Percentiles rank a stretch among this genome's conserved stretches.
Evolutionary conservation across 1,139 yeast species (phyloP).

Genomic region (Suhomyces bokatorum): DNA sequence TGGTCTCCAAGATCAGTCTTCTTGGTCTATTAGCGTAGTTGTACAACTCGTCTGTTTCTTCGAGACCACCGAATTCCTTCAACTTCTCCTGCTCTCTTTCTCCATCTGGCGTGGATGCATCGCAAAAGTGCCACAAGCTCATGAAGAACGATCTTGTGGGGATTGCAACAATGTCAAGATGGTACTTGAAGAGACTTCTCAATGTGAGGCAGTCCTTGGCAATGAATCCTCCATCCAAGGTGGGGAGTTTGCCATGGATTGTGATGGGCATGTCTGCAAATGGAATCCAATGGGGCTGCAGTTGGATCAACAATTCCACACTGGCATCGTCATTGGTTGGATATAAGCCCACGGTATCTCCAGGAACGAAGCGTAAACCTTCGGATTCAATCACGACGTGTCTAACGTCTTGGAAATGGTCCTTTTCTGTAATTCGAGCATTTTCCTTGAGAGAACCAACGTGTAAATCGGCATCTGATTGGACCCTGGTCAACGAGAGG

Average conservation of each 20-base stretch:
- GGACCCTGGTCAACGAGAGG: slow-evolving; percentile 7
- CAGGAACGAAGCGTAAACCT: slow-evolving; percentile 55
- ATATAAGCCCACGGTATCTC: slow-evolving; percentile 77
- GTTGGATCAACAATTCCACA: slow-evolving; percentile 64
- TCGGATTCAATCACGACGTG: slow-evolving; percentile 48
- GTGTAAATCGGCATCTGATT: slow-evolving; percentile 10
- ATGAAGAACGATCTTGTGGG: slow-evolving; percentile 84
- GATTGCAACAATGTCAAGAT: slow-evolving; percentile 76
- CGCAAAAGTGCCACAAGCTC: slow-evolving; percentile 70
- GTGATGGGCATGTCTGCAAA: slow-evolving; percentile 59
- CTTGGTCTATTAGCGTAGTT: slow-evolving; percentile 91
- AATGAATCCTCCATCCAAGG: slow-evolving; percentile 61
- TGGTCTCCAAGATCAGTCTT: slow-evolving; percentile 79
- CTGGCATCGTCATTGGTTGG: slow-evolving; percentile 67
- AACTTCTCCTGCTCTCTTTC: slow-evolving; percentile 71
- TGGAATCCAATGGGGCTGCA: slow-evolving; percentile 70
- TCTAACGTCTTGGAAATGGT: slow-evolving; percentile 91
- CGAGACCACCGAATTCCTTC: slow-evolving; percentile 69
- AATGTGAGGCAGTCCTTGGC: slow-evolving; percentile 53
- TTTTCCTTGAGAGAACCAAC: slow-evolving; percentile 51
- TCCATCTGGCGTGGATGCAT: slow-evolving; percentile 46
- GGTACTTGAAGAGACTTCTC: slow-evolving; percentile 71
- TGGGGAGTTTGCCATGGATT: slow-evolving; percentile 31
- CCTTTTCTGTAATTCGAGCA: slow-evolving; percentile 58
- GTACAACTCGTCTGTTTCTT: slow-evolving; percentile 76